These are phyloP conservation scores for Globisporangium spiculum DNA, from an alignment of 352 stramenopile species.

Conservation along the genomic window DNA sequence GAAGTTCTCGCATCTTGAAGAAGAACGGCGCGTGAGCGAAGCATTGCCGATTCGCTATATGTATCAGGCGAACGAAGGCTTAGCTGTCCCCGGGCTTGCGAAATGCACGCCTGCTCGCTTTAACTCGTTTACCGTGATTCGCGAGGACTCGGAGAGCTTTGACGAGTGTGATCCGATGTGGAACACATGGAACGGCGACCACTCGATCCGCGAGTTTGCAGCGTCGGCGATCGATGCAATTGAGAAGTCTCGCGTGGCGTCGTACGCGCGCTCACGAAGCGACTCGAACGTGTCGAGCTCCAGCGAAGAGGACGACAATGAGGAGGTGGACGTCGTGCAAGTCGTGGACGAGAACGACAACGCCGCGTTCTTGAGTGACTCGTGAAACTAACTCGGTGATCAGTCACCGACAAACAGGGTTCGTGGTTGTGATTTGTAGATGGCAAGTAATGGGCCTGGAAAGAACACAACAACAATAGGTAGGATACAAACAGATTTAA, in stretches of 20 bases:
- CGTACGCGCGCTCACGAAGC: constrained; percentile 11
- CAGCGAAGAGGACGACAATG: constrained; percentile 13
- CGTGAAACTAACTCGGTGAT: background rate
- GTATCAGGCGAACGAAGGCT: constrained; percentile 52
- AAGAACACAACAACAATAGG: constrained; percentile 1
- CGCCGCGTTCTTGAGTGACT: constrained; percentile 2
- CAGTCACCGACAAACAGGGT: too few relatives aligned
- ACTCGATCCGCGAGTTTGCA: constrained; percentile 15
- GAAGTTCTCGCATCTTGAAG: constrained; percentile 34
- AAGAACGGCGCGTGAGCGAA: constrained; percentile 15
- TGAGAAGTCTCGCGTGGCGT: constrained; percentile 1
- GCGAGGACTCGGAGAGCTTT: constrained; percentile 28
- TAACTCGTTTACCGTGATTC: constrained; percentile 75
- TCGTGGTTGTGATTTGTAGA: too few relatives aligned
- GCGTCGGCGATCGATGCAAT: constrained; percentile 19
- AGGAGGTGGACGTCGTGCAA: constrained; percentile 9
- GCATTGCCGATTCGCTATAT: constrained; percentile 7
- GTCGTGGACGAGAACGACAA: constrained; percentile 12
- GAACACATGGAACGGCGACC: constrained; percentile 13
- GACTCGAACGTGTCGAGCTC: constrained; percentile 12
- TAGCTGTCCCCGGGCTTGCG: constrained; percentile 69
- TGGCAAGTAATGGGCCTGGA: background rate
- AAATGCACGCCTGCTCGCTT: constrained; percentile 80
- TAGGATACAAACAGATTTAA: constrained; percentile 12
- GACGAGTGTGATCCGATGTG: constrained; percentile 19